Evolutionary conservation across 495 filamentous ascomycete genomes (phyloP), one percentile per base, ranked within the genome.

Genomic region (Saxophila tyrrhenica): DNA sequence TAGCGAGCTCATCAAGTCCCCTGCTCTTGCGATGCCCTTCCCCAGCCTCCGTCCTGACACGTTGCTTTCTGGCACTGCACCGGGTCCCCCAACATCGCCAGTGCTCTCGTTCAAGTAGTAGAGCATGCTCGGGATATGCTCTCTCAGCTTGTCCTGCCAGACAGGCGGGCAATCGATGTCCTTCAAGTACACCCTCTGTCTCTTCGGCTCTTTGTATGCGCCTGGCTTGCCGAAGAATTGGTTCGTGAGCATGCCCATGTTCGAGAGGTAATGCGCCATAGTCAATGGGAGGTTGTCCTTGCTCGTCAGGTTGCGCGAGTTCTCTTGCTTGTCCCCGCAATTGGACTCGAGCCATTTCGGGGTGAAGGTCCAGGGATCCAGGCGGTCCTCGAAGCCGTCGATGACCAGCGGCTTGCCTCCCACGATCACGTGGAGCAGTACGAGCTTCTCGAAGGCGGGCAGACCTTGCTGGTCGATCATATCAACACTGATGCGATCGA

Each of bases 1-100:
- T n/a, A 98, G 76, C 57, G 83, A 87, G 65, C 87, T 89, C 92
- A 98, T 98, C 23, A 98, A 69, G 61, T 98, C 92, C 7, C 88
- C 89, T 2, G 89, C 81, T 44, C 73, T 73, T 8, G 80, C 79
- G 56, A 85, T 74, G 11, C 69, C 72, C 51, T 70, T 60, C 38
- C 73, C 73, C 57, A 70, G 73, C 19, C 64, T 57, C 24, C 41
- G 50, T 3, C 71, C 68, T 1, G 60, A 54, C 7, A 60, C 58
- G 20, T 51, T 55, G 7, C 56, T 63, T 44, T 69, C 71, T 7
- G 68, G 66, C 11, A 66, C 62, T 8, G 72, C 68, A 13, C 73
- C 73, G 39, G 71, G 76, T 25, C 77, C 74, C 25, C 73, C 72
- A 50, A 70, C 65, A 7, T 80, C 71, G 23, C 79, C 79, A 1